Evolutionary conservation across 2,329 filamentous ascomycete genomes (phyloP), one percentile per base, ranked within the genome.

Genomic region (Plectosphaerella plurivora): DNA sequence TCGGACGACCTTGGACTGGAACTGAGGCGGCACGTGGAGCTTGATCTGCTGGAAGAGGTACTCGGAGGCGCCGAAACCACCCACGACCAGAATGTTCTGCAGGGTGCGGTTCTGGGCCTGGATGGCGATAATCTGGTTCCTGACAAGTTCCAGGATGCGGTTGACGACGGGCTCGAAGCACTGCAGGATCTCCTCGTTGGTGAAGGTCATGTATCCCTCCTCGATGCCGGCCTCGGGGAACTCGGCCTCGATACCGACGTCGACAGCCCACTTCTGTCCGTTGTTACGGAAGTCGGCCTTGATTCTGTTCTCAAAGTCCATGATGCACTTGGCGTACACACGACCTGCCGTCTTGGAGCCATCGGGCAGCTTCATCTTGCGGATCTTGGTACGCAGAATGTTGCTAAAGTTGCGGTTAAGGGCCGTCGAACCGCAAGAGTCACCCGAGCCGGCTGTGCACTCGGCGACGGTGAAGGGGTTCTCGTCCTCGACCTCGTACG

Each of bases 41-140:
- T 96, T 97, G 78, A 99, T 97, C 73, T 99, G 94, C 73, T 97
- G 93, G 84, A 97, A 99, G 55, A 99, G 87, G 68, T 97, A 97
- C 73, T 99, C 94, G 8, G 93, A 97, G 28, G 93, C 94, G 75
- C 94, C 94, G 68, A 99, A 99, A 61, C 94, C 94, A 79, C 94
- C 94, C 10, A 99, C 94, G 8, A 99, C 92, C 56, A 99, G 78
- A 51, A 99, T 94, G 68, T 97, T 97, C 79, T 97, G 93, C 52
- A 99, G 76, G 36, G 88, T 83, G 60, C 92, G 82, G 78, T 97
- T 97, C 73, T 97, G 94, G 6, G 93, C 93, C 74, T 97, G 94
- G 61, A 99, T 97, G 60, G 94, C 94, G 64, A 97, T 97, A 70
- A 99, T 97, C 73, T 99, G 94, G 73, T 97, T 97, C 60, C 93